Base-by-base conservation (phyloP, 768 basidiomycete genomes). In the Phaeolepiota aurea region DNA sequence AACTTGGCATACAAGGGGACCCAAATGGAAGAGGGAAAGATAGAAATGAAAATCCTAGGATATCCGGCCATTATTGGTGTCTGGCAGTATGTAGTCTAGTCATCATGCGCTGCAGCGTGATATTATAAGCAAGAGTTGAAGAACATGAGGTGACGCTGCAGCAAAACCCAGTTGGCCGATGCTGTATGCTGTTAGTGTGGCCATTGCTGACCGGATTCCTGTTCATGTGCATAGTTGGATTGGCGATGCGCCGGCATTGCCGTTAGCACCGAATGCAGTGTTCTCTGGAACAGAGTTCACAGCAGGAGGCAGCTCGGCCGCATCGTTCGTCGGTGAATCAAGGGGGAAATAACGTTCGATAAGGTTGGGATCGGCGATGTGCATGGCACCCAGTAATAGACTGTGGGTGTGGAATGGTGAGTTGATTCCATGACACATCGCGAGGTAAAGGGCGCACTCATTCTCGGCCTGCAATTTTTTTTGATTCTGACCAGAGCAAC, bases 381-480 rank as follows among this genome's bases (percentile, higher is more conserved):
- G 18, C 45, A 66, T 57, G 12, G 65, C 58, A 43, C 67, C 66
- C 15, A 68, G 54, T 14, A 68, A 55, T 12, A 67, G 57, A 34
- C 65, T 68, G 39, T 15, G 41, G 11, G n/a, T n/a, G n/a, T n/a
- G n/a, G n/a, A n/a, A n/a, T n/a, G n/a, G n/a, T n/a, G n/a, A n/a
- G n/a, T n/a, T n/a, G n/a, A n/a, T n/a, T n/a, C n/a, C n/a, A n/a
- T n/a, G n/a, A 40, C 23, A 20, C 30, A 18, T 39, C 16, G 41
- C 9, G 32, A 34, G 15, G 15, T 36, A 16, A 30, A 28, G 28
- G 4, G 54, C 69, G 34, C 39, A 75, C 72, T 73, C 69, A 44
- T 73, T 72, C 50, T 75, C 73, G 2, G 65, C 67, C 42, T 73
- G 67, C 2, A 75, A 55, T 40, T 63, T 65, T n/a, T n/a, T 49